A percentile compares a stretch with the other conserved stretches of the same genome.
Evolutionary conservation across 495 filamentous ascomycete genomes (phyloP).

Genomic region (Neurospora intermedia): DNA sequence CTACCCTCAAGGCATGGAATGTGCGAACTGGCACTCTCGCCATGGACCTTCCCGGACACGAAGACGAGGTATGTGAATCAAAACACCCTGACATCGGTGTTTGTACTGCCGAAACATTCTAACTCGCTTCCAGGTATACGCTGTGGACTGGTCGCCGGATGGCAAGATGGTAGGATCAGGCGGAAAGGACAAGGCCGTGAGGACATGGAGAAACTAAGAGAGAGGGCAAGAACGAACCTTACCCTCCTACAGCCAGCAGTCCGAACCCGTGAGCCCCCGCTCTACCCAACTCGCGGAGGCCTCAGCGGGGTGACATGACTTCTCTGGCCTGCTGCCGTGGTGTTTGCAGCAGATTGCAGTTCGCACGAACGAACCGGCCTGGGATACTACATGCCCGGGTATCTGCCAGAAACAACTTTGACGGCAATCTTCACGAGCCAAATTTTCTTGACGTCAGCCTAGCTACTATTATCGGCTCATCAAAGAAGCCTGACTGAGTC

Average conservation of each 20-base stretch:
- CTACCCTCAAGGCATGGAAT: slow-evolving; percentile 91
- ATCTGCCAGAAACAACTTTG: neutral
- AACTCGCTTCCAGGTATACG: slow-evolving; percentile 32
- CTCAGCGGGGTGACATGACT: neutral
- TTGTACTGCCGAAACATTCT: neutral
- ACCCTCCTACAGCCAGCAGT: slow-evolving; percentile 4
- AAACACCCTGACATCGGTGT: neutral
- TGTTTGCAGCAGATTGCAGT: neutral
- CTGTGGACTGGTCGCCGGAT: slow-evolving; percentile 45
- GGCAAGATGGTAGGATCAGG: slow-evolving; percentile 47
- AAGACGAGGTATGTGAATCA: slow-evolving; percentile 80
- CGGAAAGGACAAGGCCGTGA: slow-evolving; percentile 84
- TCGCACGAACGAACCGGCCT: neutral
- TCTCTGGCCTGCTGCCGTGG: neutral
- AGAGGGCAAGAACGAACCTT: slow-evolving; percentile 11
- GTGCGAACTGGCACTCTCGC: slow-evolving; percentile 71
- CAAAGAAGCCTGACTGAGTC: neutral
- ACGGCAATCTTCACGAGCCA: neutral
- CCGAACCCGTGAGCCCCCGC: neutral
- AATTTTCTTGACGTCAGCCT: neutral
- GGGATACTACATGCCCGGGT: neutral
- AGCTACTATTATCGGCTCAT: neutral
- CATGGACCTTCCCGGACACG: slow-evolving; percentile 82
- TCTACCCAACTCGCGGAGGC: neutral
- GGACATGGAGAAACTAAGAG: slow-evolving; percentile 59